These are phyloP conservation scores for Talaromyces atroroseus DNA, from an alignment of 2,329 filamentous ascomycete species.

Conservation along the genomic window DNA sequence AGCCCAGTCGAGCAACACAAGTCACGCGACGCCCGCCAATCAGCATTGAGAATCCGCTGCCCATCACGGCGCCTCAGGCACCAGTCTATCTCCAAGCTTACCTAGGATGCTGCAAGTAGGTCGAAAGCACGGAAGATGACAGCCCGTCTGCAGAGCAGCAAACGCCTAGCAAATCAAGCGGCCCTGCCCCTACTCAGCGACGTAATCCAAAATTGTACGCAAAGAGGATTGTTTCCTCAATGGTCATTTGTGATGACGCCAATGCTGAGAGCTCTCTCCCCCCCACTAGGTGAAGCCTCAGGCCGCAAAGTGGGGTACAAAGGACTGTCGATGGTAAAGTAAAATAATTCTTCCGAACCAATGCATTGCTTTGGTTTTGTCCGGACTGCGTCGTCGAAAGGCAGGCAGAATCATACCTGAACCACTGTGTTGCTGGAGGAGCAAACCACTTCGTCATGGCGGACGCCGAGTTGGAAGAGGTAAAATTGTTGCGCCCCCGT, in stretches of 20 bases:
- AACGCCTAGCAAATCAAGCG: too few species aligned
- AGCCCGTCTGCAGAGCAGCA: too few species aligned
- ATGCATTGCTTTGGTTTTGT: neutral
- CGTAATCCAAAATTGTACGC: too few species aligned
- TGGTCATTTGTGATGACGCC: neutral
- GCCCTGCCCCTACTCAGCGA: too few species aligned
- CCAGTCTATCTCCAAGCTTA: too few species aligned
- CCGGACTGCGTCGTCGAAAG: too few species aligned
- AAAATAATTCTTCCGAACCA: neutral
- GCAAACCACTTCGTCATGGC: conserved; percentile 44
- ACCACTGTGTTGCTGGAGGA: neutral
- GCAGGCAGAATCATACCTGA: too few species aligned
- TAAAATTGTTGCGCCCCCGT: conserved; percentile 21
- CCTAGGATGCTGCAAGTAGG: too few species aligned
- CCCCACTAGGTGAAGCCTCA: conserved; percentile 7
- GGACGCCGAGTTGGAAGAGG: conserved; percentile 62
- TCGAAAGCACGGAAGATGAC: too few species aligned
- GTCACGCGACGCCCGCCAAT: neutral
- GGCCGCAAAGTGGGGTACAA: conserved; percentile 11
- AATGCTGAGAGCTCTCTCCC: too few species aligned
- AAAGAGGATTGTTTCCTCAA: neutral
- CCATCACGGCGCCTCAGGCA: neutral
- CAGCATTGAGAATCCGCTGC: neutral
- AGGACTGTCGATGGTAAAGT: neutral
- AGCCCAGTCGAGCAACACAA: neutral